Conservation (phyloP, 305 asterid species). For the Rubia balearica region DNA sequence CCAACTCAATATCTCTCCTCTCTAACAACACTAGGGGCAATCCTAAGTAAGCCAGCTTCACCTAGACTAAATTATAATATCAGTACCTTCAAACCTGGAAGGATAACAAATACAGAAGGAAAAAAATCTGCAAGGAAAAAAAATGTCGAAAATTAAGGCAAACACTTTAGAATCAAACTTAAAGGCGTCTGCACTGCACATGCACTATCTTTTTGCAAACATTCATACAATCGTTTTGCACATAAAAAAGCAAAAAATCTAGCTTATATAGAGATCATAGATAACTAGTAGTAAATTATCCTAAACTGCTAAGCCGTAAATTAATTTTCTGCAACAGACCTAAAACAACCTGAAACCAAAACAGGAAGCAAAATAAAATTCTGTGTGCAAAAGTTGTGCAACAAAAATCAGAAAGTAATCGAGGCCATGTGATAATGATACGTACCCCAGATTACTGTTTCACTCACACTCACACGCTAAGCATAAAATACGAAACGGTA, state of each 20-base stretch:
- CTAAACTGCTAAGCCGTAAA: not conserved
- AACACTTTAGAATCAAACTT: not conserved
- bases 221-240: not conserved
- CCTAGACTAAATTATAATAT: not conserved
- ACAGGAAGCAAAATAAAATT: not conserved
- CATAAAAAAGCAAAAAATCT: not conserved
- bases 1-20: slow-evolving; percentile 19
- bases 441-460: not conserved
- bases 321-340: not conserved
- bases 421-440: not conserved
- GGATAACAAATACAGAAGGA: not conserved
- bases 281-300: not conserved
- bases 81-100: slow-evolving; percentile 12
- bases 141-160: not conserved
- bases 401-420: not conserved
- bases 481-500: not conserved
- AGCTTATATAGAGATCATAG: not conserved
- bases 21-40: slow-evolving; percentile 1
- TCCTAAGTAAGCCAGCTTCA: slow-evolving; percentile 6
- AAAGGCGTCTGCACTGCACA: not conserved
- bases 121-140: not conserved
- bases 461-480: not conserved
- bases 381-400: not conserved
- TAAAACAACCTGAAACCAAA: not conserved
- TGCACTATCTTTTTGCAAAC: not conserved